Base-by-base conservation (phyloP, 495 filamentous ascomycete genomes). In the Ramalina peruviana region DNA sequence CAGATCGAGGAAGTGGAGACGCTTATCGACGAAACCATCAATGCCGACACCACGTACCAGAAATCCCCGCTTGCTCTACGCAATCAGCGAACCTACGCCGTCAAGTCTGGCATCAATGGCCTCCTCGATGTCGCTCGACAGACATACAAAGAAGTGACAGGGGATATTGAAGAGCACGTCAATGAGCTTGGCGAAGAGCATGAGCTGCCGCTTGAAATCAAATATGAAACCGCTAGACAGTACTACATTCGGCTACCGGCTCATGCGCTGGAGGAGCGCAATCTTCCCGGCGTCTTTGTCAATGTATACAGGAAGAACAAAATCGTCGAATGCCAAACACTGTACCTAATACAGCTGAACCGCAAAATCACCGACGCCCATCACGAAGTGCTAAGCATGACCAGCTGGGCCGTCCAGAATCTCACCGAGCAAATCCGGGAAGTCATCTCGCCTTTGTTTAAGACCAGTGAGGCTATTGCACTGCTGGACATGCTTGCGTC, bases 81-180 rank as follows among this genome's bases (percentile, higher is more conserved):
- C 46, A 93, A 96, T 57, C 93, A 98, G 62, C 73, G 92, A 43
- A 88, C 86, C 12, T 95, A 94, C 66, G 92, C 92, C 46, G 79
- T 98, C 36, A 92, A 83, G 84, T 81, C 86, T 48, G 86, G 85
- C 9, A 79, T 92, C 17, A 87, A 89, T 59, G 86, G 85, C 25
- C 73, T 95, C 3, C 74, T 97, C 15, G 88, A 95, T 64, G 83
- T 92, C 48, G 86, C 88, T 43, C 76, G 90, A 38, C 80, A 85
- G 52, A 85, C 81, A 4, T 96, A 86, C 65, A 90, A 89, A 59
- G 86, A 94, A 66, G 79, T 78, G 6, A 89, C 78, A 36, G 76
- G 79, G 49, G 86, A 94, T 65, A 76, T 86, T 11, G 72, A 80
- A 50, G 73, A 84, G 52, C 74, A 89, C 51, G 72, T 88, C 3